phyloP scores from a whole-genome alignment of 176 grass and related monocot genomes.

The Themeda triandra region DNA sequence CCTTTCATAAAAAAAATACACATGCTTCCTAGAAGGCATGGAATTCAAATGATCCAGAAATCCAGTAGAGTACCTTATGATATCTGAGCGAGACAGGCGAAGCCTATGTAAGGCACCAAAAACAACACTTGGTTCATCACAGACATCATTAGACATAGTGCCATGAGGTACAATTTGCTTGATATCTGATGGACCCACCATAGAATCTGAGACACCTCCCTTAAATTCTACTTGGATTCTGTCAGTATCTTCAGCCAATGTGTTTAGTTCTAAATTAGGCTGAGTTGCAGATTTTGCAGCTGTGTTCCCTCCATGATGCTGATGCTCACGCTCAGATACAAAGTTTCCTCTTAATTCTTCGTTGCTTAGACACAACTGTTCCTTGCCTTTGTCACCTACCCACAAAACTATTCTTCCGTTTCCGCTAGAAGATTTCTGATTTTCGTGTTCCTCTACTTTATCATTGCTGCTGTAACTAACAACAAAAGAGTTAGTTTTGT shows the following conservation, averaged over 20 bases:
- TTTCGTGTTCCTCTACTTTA: slow-evolving; percentile 11
- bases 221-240: slow-evolving; percentile 4
- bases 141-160: slow-evolving; percentile 6
- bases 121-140: slow-evolving; percentile 36
- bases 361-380: slow-evolving; percentile 20
- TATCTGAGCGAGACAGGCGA: slow-evolving; percentile 43
- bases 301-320: slow-evolving; percentile 12
- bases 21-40: neutral
- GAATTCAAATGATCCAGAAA: neutral
- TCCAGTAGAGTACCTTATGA: slow-evolving; percentile 39
- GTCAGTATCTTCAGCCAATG: slow-evolving; percentile 18
- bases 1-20: neutral
- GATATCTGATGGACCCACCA: slow-evolving; percentile 20
- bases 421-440: slow-evolving; percentile 36
- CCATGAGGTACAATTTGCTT: slow-evolving; percentile 49
- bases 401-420: slow-evolving; percentile 43
- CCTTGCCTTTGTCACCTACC: slow-evolving; percentile 33
- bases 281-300: slow-evolving; percentile 22
- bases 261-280: slow-evolving; percentile 31
- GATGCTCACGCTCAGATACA: slow-evolving; percentile 1
- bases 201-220: slow-evolving; percentile 34
- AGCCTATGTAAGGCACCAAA: slow-evolving; percentile 47
- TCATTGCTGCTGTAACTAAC: slow-evolving; percentile 30
- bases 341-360: slow-evolving; percentile 31
- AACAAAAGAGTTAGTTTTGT: slow-evolving; percentile 19